These are phyloP conservation scores for Sporisorium iseilematis-ciliati DNA, from an alignment of 1,284 basidiomycete genomes.

Conservation along the genomic window DNA sequence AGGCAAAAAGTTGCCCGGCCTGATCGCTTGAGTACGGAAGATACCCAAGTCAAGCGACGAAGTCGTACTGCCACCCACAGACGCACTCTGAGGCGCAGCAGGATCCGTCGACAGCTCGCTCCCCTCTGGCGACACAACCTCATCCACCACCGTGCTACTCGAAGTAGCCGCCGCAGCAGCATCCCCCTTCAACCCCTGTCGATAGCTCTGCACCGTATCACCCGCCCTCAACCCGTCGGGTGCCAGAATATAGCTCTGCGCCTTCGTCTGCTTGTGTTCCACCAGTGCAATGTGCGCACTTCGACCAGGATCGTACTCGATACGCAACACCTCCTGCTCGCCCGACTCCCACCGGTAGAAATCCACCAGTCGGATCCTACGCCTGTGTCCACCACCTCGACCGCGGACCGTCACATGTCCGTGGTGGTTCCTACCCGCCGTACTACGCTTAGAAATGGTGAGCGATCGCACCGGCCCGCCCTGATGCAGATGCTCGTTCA, in stretches of 20 bases:
- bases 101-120: conserved; percentile 28
- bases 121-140: conserved; percentile 24
- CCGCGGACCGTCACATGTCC: conserved; percentile 90
- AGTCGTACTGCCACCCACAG: conserved; percentile 72
- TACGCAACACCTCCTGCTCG: conserved; percentile 86
- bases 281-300: conserved; percentile 94
- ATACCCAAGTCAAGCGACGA: conserved; percentile 81
- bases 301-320: conserved; percentile 96
- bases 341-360: conserved; percentile 81
- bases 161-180: conserved; percentile 4
- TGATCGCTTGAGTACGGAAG: conserved; percentile 85
- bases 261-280: conserved; percentile 74
- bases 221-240: conserved; percentile 90
- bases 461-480: conserved; percentile 84
- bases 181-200: conserved; percentile 65
- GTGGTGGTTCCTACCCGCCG: conserved; percentile 83
- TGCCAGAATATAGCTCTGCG: conserved; percentile 87
- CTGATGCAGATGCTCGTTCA: conserved; percentile 84
- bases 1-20: conserved; percentile 93
- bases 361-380: conserved; percentile 87
- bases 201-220: conserved; percentile 87
- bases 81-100: conserved; percentile 41
- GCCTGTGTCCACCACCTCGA: conserved; percentile 90
- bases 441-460: conserved; percentile 84
- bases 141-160: conserved; percentile 22